Evolutionary conservation across 192 early-diverging fungal species (phyloP).

Genomic region (Thamnidium elegans): DNA sequence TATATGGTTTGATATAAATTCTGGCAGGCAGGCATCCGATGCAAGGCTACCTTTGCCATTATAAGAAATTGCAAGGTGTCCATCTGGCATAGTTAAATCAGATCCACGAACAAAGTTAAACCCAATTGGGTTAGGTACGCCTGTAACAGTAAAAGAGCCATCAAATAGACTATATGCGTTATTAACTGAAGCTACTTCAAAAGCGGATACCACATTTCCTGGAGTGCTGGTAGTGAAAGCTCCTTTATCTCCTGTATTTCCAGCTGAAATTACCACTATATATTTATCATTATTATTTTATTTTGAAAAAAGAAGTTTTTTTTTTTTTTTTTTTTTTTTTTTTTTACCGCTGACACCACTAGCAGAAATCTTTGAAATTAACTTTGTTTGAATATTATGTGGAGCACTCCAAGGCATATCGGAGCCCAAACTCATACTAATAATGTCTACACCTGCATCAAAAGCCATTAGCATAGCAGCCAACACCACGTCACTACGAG

Average conservation of each 20-base stretch:
- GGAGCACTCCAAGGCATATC: conserved; percentile 51
- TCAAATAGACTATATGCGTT: conserved; percentile 29
- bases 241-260: conserved; percentile 62
- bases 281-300: conserved; percentile 19
- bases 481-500: conserved; percentile 66
- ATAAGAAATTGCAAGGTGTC: conserved; percentile 35
- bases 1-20: conserved; percentile 37
- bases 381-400: conserved; percentile 39
- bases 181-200: conserved; percentile 58
- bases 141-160: conserved; percentile 30
- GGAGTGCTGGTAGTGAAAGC: conserved; percentile 54
- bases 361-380: conserved; percentile 34
- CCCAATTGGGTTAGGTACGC: too few relatives aligned
- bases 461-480: conserved; percentile 69
- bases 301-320: conserved; percentile 24
- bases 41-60: conserved; percentile 38
- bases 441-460: conserved; percentile 63
- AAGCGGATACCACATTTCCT: conserved; percentile 45
- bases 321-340: too few relatives aligned
- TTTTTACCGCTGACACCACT: conserved; percentile 33
- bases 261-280: conserved; percentile 56
- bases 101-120: too few relatives aligned
- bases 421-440: conserved; percentile 81
- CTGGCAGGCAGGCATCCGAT: conserved; percentile 41
- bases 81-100: too few relatives aligned